Conservation (phyloP, 352 stramenopile species). For the Globisporangium polare region DNA sequence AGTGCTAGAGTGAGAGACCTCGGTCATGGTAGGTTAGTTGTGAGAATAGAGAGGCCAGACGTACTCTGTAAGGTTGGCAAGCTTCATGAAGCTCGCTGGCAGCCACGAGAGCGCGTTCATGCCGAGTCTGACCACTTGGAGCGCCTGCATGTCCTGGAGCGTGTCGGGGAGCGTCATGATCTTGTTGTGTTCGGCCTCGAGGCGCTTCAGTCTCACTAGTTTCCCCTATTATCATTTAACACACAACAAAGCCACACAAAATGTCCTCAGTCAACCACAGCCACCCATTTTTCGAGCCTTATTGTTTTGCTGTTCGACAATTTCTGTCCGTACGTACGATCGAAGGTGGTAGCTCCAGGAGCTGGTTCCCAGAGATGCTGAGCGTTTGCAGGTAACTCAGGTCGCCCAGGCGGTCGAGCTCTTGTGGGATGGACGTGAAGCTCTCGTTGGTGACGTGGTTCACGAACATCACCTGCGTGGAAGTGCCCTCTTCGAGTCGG, state of each 20-base stretch:
- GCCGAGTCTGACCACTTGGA: conserved; percentile 41
- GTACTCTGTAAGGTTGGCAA: conserved; percentile 53
- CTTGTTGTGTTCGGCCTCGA: conserved; percentile 74
- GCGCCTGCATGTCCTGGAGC: conserved; percentile 40
- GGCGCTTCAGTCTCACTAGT: conserved; percentile 44
- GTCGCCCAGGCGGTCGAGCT: conserved; percentile 48
- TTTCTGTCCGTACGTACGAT: conserved; percentile 33
- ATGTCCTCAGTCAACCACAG: neutral
- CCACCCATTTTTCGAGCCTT: neutral
- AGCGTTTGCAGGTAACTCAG: conserved; percentile 42
- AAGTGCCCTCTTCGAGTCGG: conserved; percentile 21
- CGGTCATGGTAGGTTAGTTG: neutral
- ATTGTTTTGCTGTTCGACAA: neutral
- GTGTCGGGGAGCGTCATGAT: conserved; percentile 48
- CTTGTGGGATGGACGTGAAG: conserved; percentile 30
- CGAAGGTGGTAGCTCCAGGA: conserved; percentile 54
- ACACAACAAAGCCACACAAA: conserved; percentile 3
- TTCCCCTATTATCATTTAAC: conserved; percentile 32
- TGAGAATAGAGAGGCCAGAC: conserved; percentile 1
- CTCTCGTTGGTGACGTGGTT: conserved; percentile 42
- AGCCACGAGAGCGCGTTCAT: conserved; percentile 59
- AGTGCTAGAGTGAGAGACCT: neutral
- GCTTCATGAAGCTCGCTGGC: conserved; percentile 44
- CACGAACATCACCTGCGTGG: conserved; percentile 40
- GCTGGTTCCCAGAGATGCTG: conserved; percentile 53